Percentiles rank a stretch among this genome's conserved stretches.
These are phyloP conservation scores for Oropetium thomaeum DNA, from an alignment of 176 grass and related monocot species.

Conservation along the genomic window DNA sequence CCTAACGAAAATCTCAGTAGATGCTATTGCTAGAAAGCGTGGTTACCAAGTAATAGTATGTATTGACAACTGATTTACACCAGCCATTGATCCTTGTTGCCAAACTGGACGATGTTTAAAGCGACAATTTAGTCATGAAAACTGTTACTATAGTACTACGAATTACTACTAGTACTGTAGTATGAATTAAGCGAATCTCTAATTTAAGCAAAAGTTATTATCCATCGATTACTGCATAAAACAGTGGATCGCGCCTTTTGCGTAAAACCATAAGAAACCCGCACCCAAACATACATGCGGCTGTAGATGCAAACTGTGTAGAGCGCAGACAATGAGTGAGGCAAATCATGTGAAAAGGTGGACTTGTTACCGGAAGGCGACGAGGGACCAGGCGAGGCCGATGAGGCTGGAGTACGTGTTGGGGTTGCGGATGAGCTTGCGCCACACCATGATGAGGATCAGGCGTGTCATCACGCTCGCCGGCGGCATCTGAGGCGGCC, in stretches of 20 bases:
- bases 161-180: too few relatives aligned
- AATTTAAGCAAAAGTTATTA: not conserved
- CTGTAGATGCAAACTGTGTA: not conserved
- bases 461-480: slow-evolving; percentile 81
- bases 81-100: not conserved
- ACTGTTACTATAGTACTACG: not conserved
- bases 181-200: not conserved
- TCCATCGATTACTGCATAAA: not conserved
- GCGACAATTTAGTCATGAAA: too few relatives aligned
- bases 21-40: not conserved
- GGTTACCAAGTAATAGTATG: not conserved
- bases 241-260: not conserved
- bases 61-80: not conserved
- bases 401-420: slow-evolving; percentile 96
- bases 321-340: not conserved
- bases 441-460: slow-evolving; percentile 96
- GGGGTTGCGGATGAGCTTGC: slow-evolving; percentile 93
- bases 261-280: not conserved
- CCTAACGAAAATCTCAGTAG: not conserved
- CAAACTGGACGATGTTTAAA: not conserved
- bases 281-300: not conserved
- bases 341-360: slow-evolving; percentile 29
- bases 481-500: slow-evolving; percentile 65
- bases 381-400: slow-evolving; percentile 76
- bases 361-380: slow-evolving; percentile 67